Evolutionary conservation across 1,284 basidiomycete genomes (phyloP), one percentile per base, ranked within the genome.

Genomic region (Malassezia sympodialis): DNA sequence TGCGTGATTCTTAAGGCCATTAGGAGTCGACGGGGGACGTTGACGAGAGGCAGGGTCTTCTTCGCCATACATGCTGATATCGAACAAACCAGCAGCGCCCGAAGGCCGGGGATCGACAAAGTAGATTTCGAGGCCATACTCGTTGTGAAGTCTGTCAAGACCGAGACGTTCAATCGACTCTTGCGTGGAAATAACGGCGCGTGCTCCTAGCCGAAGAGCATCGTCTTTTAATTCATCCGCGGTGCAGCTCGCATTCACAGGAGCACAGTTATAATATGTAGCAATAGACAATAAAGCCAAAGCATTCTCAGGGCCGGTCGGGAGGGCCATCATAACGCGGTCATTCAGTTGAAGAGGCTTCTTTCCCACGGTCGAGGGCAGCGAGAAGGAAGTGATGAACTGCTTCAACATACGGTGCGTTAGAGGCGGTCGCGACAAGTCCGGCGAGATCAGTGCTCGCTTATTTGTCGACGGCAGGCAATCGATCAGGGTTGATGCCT

Each of bases 311-410:
- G 72, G 64, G 31, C 72, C 70, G 3, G 72, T 74, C 3, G 72
- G 72, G 12, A 74, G 58, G 11, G 69, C 69, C 70, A 74, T 69
- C 70, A 73, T 73, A 53, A 74, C 61, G 42, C 72, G 68, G 49
- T 74, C 70, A 51, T 74, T 74, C 50, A 64, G 63, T 21, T 60
- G 60, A 8, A 74, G 53, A 3, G 65, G 66, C 10, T 54, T 30
- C 10, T 52, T 17, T 28, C 44, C 43, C 17, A 54, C 49, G 1
- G 61, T 60, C 17, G 60, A 59, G 43, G 72, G 72, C 8, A 74
- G 58, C 40, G 62, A 51, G 46, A 74, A 74, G 34, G 61, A 59
- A 50, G 57, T 44, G 30, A 73, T 61, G 42, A 72, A 74, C 12
- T 58, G 47, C 51, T 69, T 69, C 56, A 72, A 63, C 50, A 66